Percentiles rank a stretch among this genome's conserved stretches.
Conservation (phyloP, 2,329 filamentous ascomycete species). For the Dendryphion nanum region DNA sequence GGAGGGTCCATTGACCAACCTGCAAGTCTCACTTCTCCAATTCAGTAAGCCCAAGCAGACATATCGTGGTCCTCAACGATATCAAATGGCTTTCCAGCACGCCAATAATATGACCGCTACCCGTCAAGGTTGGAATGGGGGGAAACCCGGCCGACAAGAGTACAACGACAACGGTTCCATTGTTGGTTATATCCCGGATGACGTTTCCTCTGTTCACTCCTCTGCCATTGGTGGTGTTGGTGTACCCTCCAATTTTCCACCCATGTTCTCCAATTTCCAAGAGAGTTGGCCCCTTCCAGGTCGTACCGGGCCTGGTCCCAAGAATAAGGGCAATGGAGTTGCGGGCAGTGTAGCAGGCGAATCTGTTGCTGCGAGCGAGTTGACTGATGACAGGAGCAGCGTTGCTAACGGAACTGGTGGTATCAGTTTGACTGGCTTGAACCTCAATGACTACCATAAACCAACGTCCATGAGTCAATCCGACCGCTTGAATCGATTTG, state of each 20-base stretch:
- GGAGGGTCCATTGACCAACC: constrained; percentile 88
- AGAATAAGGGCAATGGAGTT: constrained; percentile 58
- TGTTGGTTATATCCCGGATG: constrained; percentile 92
- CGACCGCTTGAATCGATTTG: constrained; percentile 90
- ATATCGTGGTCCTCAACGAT: constrained; percentile 84
- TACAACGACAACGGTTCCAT: constrained; percentile 80
- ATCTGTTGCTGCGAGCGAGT: constrained; percentile 87
- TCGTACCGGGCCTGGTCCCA: constrained; percentile 63
- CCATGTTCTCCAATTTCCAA: constrained; percentile 92
- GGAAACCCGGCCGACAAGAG: constrained; percentile 49
- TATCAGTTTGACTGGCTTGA: constrained; percentile 82
- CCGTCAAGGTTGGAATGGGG: constrained; percentile 43
- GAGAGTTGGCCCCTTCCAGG: constrained; percentile 87
- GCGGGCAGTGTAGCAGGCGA: constrained; percentile 84
- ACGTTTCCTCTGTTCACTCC: constrained; percentile 93
- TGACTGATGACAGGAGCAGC: constrained; percentile 78
- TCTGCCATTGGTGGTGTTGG: constrained; percentile 84
- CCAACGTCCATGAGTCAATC: constrained; percentile 74
- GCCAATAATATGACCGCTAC: constrained; percentile 58
- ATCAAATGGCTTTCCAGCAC: constrained; percentile 75
- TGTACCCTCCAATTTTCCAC: constrained; percentile 78
- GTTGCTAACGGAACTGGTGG: constrained; percentile 79
- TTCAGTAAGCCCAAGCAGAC: constrained; percentile 92
- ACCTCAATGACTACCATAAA: constrained; percentile 69
- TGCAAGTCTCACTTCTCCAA: constrained; percentile 93